These are phyloP conservation scores for Paspalum vaginatum DNA, from an alignment of 176 grass and related monocot genomes.

Conservation along the genomic window DNA sequence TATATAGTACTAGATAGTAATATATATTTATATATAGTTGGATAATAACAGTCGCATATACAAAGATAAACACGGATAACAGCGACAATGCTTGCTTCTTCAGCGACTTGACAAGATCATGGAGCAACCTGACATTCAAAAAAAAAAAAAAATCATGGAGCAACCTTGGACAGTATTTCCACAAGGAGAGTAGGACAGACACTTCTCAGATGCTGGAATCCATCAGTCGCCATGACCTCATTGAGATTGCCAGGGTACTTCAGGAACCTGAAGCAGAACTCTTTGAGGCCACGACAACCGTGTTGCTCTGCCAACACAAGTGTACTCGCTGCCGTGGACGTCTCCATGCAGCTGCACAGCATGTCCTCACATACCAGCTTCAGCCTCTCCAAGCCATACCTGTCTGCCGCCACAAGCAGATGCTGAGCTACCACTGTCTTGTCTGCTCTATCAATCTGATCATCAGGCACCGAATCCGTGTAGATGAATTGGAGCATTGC, in stretches of 20 bases:
- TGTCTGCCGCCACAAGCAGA: conserved; percentile 48
- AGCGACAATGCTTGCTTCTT: too few species aligned
- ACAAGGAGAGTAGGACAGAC: background rate
- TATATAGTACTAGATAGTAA: too few species aligned
- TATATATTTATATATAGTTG: too few species aligned
- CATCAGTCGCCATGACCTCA: background rate
- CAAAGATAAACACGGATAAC: too few species aligned
- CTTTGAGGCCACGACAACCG: background rate
- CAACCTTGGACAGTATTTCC: background rate
- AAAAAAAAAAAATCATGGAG: too few species aligned
- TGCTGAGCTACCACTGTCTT: conserved; percentile 30
- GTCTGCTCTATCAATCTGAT: background rate
- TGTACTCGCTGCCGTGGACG: background rate
- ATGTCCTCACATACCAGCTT: conserved; percentile 51
- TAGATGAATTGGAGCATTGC: conserved; percentile 43
- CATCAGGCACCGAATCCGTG: conserved; percentile 31
- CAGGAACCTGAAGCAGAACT: conserved; percentile 13
- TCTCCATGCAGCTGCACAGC: conserved; percentile 14
- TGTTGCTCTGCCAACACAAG: background rate
- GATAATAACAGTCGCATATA: too few species aligned
- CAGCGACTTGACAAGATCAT: background rate
- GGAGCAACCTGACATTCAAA: too few species aligned
- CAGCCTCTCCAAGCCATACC: conserved; percentile 43
- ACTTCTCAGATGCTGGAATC: background rate
- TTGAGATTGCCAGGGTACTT: background rate